Base-by-base conservation (phyloP, 495 filamentous ascomycete species). In the Usnea hakonensis region DNA sequence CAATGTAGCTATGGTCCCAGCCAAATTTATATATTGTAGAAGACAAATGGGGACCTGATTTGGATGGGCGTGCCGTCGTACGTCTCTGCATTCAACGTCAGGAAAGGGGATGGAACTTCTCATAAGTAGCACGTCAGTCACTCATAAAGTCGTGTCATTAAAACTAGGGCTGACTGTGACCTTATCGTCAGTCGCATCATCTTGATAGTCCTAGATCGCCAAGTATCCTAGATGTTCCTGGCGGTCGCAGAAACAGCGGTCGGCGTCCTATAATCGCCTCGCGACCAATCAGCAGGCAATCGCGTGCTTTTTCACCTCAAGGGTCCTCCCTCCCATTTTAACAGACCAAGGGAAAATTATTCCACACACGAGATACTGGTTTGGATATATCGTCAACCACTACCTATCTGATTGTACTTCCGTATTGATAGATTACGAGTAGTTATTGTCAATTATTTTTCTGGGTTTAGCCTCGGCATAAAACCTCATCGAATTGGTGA, bases 201-300 rank as follows among this genome's bases (percentile, higher is more conserved):
- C n/a, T n/a, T n/a, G n/a, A n/a, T n/a, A n/a, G n/a, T n/a, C n/a
- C n/a, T 50, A 13, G 5, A 50, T 2, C 1, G 11, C n/a, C n/a
- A n/a, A n/a, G n/a, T n/a, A n/a, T 7, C 26, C 26, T 50, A 28
- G 23, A 16, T 3, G 11, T 30, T 48, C 44, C 44, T 48, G 21
- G 44, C 11, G 21, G 44, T 14, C 11, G 2, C 38, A 40, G 38
- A 46, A 23, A 23, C 43, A 37, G 57, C 33, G 43, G 44, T 60
- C 57, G 50, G 57, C 26, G 40, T 52, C 26, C 5, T 11, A 26
- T 13, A 30, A 21, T n/a, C n/a, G n/a, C n/a, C n/a, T n/a, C n/a
- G n/a, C 32, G 57, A 50, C 57, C 43, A 52, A 52, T 60, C 33
- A 60, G 57, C 41, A 23, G 3, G 10, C 33, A 40, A 48, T 58